These are phyloP conservation scores for Triticum dicoccoides DNA, from an alignment of 176 grass and related monocot species.

Conservation along the genomic window DNA sequence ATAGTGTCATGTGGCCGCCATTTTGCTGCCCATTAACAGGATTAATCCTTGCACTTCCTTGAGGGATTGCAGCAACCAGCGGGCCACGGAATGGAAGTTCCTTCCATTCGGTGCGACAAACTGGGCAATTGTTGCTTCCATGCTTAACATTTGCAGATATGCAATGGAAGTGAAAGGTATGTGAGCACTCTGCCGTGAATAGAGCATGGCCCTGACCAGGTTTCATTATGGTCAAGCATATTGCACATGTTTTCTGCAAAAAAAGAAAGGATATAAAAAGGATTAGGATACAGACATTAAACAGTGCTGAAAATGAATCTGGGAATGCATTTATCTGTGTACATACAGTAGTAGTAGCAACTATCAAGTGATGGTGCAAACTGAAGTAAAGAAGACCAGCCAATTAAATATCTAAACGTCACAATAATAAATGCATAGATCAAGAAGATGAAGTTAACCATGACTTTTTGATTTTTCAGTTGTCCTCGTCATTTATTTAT, in stretches of 20 bases:
- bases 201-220: slow-evolving; percentile 79
- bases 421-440: not conserved
- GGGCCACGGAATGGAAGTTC: slow-evolving; percentile 66
- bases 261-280: not conserved
- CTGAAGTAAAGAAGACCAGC: not conserved
- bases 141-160: slow-evolving; percentile 88
- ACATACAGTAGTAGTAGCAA: not conserved
- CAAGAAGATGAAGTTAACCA: not conserved
- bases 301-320: not conserved
- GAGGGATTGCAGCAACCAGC: slow-evolving; percentile 33
- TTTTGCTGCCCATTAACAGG: slow-evolving; percentile 53
- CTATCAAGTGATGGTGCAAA: not conserved
- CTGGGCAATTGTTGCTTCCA: slow-evolving; percentile 65
- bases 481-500: not conserved
- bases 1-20: slow-evolving; percentile 53
- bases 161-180: slow-evolving; percentile 87
- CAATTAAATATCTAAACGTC: not conserved
- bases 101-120: slow-evolving; percentile 78
- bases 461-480: not conserved
- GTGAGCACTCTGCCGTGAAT: slow-evolving; percentile 84
- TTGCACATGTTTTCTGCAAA: slow-evolving; percentile 80
- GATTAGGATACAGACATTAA: slow-evolving; percentile 3
- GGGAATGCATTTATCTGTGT: not conserved
- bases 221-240: slow-evolving; percentile 83
- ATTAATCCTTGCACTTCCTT: slow-evolving; percentile 47